Percentiles rank a stretch among this genome's conserved stretches.
phyloP scores from a whole-genome alignment of 2,329 filamentous ascomycete species.

The Coniochaeta pulveracea region DNA sequence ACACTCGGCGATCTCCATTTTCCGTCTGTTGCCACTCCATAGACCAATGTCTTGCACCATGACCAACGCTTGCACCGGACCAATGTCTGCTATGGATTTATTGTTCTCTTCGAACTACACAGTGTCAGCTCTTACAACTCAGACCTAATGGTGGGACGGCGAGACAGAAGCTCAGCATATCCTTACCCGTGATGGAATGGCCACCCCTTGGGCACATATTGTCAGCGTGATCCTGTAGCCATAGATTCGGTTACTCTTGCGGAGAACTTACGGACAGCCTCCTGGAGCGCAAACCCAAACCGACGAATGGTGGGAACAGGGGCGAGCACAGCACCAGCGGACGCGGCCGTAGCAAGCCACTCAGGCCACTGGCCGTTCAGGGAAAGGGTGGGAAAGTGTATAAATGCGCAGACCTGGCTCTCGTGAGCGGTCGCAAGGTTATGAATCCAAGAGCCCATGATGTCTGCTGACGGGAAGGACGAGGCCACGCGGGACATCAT shows the following conservation, averaged over 20 bases:
- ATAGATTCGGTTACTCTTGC: neutral
- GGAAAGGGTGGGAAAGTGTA: slow-evolving; percentile 49
- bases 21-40: slow-evolving; percentile 43
- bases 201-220: no score
- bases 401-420: slow-evolving; percentile 45
- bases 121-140: no score
- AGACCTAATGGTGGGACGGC: no score
- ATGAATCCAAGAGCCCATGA: slow-evolving; percentile 50
- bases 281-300: slow-evolving; percentile 45
- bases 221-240: slow-evolving; percentile 5
- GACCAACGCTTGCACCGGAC: slow-evolving; percentile 36
- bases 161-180: no score
- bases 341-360: slow-evolving; percentile 46
- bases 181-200: no score
- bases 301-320: slow-evolving; percentile 46
- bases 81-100: slow-evolving; percentile 30
- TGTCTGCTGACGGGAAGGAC: slow-evolving; percentile 50
- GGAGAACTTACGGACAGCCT: slow-evolving; percentile 31
- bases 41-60: slow-evolving; percentile 37
- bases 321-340: slow-evolving; percentile 48
- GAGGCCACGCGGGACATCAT: slow-evolving; percentile 40
- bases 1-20: slow-evolving; percentile 45
- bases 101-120: slow-evolving; percentile 37
- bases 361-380: slow-evolving; percentile 45
- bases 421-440: slow-evolving; percentile 46